These are phyloP conservation scores for Boletus bicolor DNA, from an alignment of 768 basidiomycete species.

Conservation along the genomic window DNA sequence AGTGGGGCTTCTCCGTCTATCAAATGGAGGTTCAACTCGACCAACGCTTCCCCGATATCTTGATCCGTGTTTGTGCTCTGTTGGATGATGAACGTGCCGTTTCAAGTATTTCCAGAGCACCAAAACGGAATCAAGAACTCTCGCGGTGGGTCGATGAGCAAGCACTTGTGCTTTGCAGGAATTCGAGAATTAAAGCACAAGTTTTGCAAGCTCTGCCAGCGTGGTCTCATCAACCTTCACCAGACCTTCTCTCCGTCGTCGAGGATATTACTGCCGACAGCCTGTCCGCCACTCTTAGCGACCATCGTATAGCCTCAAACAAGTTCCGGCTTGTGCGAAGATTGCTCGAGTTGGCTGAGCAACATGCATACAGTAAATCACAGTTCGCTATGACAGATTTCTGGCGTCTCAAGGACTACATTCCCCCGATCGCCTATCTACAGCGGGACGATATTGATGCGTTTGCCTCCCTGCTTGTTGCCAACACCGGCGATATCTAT, in stretches of 20 bases:
- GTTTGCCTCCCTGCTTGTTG: slow-evolving; percentile 62
- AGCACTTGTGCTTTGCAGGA: slow-evolving; percentile 40
- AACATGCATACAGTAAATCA: slow-evolving; percentile 36
- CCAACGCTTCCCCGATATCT: slow-evolving; percentile 55
- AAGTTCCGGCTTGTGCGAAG: slow-evolving; percentile 75
- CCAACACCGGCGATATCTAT: slow-evolving; percentile 57
- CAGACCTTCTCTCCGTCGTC: slow-evolving; percentile 42
- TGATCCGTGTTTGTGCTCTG: slow-evolving; percentile 65
- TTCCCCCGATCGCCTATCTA: slow-evolving; percentile 54
- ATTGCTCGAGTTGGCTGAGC: slow-evolving; percentile 48
- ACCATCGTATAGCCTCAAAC: slow-evolving; percentile 60
- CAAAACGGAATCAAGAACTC: slow-evolving; percentile 45
- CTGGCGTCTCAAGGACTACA: slow-evolving; percentile 81
- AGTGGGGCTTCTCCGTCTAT: slow-evolving; percentile 69
- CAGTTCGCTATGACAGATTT: slow-evolving; percentile 63
- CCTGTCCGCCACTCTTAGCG: slow-evolving; percentile 54
- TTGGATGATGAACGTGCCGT: slow-evolving; percentile 52
- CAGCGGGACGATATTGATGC: slow-evolving; percentile 68
- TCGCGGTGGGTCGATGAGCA: slow-evolving; percentile 63
- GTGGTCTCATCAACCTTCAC: slow-evolving; percentile 68
- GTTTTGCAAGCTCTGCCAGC: slow-evolving; percentile 60
- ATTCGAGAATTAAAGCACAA: slow-evolving; percentile 38
- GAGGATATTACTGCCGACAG: slow-evolving; percentile 45
- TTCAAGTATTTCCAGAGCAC: slow-evolving; percentile 26
- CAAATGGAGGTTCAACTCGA: slow-evolving; percentile 40